Evolutionary conservation across 1,284 basidiomycete species (phyloP), one percentile per base, ranked within the genome.

Genomic region (Ceratobasidium sp.): DNA sequence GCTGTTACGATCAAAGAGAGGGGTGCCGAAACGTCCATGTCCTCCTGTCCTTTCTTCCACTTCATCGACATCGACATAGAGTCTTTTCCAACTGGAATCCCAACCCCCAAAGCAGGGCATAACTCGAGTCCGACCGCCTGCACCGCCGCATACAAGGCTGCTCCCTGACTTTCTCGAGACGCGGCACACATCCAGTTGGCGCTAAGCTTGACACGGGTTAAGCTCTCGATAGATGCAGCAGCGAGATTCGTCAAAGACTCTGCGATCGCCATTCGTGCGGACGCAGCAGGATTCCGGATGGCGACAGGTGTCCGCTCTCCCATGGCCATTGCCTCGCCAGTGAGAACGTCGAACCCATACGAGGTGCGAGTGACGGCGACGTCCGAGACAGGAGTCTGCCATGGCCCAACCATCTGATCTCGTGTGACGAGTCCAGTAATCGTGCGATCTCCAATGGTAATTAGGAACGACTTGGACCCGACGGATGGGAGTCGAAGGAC

Each of bases 171-270:
- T 68, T 90, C 90, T 84, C 96, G 94, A 18, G 91, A 92, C 1
- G 97, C 96, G 0, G 97, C 96, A 79, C 95, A 96, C 98, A 99
- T 99, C 98, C 98, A 99, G 85, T 99, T 99, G 74, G 97, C 97
- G 81, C 95, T 96, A 23, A 99, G 89, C 87, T 99, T 99, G 83
- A 98, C 91, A 77, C 89, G 88, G 4, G 89, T 87, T 18, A 99
- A 87, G 55, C 90, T 89, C 14, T 90, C 90, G 74, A 97, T 87
- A 68, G 90, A 90, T 1, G 97, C 92, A 12, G 98, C 97, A 0
- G 90, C 91, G 75, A 99, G 88, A 85, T 99, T 99, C 80, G 94
- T 96, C 70, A 99, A 88, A 2, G 97, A 90, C 85, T 99, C 98
- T 20, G 91, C 97, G 52, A 99, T 93, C 33, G 97, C 97, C 93